These are phyloP conservation scores for Phytophthora boehmeriae DNA, from an alignment of 352 stramenopile species.

Conservation along the genomic window DNA sequence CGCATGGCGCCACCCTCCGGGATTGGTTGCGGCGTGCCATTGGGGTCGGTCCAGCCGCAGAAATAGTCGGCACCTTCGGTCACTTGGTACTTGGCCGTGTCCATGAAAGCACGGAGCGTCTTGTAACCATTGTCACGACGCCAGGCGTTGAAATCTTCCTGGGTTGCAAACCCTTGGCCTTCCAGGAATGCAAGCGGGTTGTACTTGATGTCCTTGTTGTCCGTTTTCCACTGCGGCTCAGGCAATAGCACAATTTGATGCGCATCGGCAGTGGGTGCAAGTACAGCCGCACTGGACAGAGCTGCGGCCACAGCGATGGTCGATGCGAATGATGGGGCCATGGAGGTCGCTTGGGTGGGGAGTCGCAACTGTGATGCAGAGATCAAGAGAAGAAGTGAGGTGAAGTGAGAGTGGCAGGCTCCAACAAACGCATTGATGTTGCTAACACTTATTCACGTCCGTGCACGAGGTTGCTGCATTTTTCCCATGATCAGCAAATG, in stretches of 20 bases:
- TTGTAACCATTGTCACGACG: conserved; percentile 40
- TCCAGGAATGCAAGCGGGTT: conserved; percentile 54
- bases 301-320: conserved; percentile 18
- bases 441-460: background rate
- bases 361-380: background rate
- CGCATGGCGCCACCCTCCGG: conserved; percentile 33
- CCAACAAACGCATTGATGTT: too few relatives aligned
- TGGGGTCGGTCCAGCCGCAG: conserved; percentile 34
- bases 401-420: conserved; percentile 6
- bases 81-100: conserved; percentile 34
- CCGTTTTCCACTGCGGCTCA: conserved; percentile 38
- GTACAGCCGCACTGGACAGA: conserved; percentile 24
- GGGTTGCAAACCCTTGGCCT: conserved; percentile 42
- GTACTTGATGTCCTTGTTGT: conserved; percentile 37
- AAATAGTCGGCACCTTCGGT: conserved; percentile 31
- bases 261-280: conserved; percentile 23
- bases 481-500: background rate
- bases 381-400: background rate
- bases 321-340: conserved; percentile 22
- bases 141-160: conserved; percentile 42
- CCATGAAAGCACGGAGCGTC: conserved; percentile 45
- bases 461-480: background rate
- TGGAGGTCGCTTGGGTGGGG: background rate
- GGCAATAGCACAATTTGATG: conserved; percentile 45
- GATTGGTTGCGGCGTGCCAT: conserved; percentile 38